Conservation (phyloP, 345 rosid species). For the Arabis hirsuta region DNA sequence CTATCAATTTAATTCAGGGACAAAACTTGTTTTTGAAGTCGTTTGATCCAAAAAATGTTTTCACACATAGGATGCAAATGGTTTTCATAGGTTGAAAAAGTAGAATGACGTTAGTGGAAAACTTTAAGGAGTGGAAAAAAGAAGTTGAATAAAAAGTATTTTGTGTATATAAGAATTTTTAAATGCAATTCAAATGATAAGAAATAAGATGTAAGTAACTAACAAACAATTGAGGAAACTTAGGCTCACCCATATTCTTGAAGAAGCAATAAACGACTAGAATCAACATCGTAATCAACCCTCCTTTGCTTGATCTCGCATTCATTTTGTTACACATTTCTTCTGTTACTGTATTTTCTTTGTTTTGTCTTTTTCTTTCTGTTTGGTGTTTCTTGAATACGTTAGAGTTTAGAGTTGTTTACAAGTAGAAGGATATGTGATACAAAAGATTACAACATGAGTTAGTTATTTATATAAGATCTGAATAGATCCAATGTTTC, state of each 20-base stretch:
- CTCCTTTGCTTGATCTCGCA: constrained; percentile 28
- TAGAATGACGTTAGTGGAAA: too few species aligned
- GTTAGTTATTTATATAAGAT: constrained; percentile 30
- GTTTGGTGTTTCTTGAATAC: neutral
- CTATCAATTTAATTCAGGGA: neutral
- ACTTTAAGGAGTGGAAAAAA: too few species aligned
- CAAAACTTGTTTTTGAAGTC: neutral
- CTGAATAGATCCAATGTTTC: constrained; percentile 1
- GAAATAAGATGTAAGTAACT: neutral
- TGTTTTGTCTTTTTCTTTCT: neutral
- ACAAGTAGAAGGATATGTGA: constrained; percentile 11
- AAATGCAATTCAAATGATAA: neutral
- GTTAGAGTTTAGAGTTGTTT: neutral
- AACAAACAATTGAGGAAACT: neutral
- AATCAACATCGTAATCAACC: constrained; percentile 27
- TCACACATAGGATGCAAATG: too few species aligned
- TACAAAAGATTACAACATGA: constrained; percentile 1
- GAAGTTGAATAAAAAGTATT: too few species aligned
- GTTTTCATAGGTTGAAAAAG: too few species aligned
- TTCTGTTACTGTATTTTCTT: neutral
- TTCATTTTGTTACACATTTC: constrained; percentile 27
- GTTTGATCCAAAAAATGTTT: neutral
- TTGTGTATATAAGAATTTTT: neutral
- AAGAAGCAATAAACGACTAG: constrained; percentile 29
- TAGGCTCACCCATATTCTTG: constrained; percentile 28